Base-by-base conservation (phyloP, 2,329 filamentous ascomycete genomes). In the Penicillium sp. region DNA sequence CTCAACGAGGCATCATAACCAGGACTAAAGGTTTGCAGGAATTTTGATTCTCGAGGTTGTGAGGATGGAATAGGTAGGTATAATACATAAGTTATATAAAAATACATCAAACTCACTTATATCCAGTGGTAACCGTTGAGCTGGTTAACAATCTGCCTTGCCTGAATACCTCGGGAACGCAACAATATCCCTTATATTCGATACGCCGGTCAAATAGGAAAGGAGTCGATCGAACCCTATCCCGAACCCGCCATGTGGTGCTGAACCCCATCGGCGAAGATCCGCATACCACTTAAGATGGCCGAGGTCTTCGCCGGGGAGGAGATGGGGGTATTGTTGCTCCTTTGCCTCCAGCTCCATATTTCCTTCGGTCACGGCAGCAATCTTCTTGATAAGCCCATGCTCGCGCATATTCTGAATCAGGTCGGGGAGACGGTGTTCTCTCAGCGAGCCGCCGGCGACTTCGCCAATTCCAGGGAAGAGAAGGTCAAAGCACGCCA, bases 211-310 rank as follows among this genome's bases (percentile, higher is more conserved):
- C 59, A 97, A 82, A 79, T 96, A 97, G 72, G 90, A 89, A 69
- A 97, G 78, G 66, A 97, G 84, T 59, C 93, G 87, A 81, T 97
- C 93, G 73, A 96, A 96, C 8, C 93, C 93, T 60, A 97, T 77
- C 3, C 93, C 93, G 74, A 96, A 97, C 1, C 93, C 93, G 47
- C 93, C 93, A 71, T 97, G 93, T 41, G 92, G 92, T 60, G 92
- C 91, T 68, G 90, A 93, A n/a, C 93, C 93, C 86, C 92, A 97
- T 67, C 90, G 88, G 64, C 93, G 88, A 64, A 97, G 84, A 75
- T 97, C 93, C 26, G 92, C 82, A 74, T 97, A 97, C 93, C 93
- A 97, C 68, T 90, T 86, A 58, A 97, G 77, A 63, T 81, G 80
- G n/a, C 80, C 79, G 61, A 77, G 70, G 64, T 78, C 71, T 72